Conservation (phyloP, 139 green algal species). For the Chlorella vulgaris region DNA sequence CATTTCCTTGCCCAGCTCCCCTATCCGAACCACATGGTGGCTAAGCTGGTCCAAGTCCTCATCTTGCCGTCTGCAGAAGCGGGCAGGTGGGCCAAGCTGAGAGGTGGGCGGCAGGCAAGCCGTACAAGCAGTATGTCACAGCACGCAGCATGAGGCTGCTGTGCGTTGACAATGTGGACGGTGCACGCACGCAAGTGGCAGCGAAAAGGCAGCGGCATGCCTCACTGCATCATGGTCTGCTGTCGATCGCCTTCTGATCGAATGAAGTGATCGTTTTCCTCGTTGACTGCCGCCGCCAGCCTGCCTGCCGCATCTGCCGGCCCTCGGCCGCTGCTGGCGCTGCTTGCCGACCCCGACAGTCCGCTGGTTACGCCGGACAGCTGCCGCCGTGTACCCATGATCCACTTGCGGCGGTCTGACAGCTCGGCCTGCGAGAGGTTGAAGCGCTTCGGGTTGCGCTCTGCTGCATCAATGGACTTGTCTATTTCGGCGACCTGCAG, state of each 20-base stretch:
- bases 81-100: background rate
- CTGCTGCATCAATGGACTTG: conserved; percentile 73
- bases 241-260: conserved; percentile 62
- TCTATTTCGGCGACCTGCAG: conserved; percentile 78
- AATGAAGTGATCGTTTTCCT: conserved; percentile 77
- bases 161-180: no score
- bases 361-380: background rate
- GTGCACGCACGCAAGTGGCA: no score
- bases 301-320: conserved; percentile 20
- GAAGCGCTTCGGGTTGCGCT: conserved; percentile 78
- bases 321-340: conserved; percentile 1
- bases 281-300: conserved; percentile 42
- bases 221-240: conserved; percentile 72
- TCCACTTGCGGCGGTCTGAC: conserved; percentile 68
- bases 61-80: conserved; percentile 74
- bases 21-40: conserved; percentile 73
- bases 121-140: no score
- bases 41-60: conserved; percentile 78
- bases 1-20: conserved; percentile 78
- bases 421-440: conserved; percentile 76
- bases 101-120: background rate
- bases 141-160: no score
- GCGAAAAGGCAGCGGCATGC: background rate
- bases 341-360: conserved; percentile 53
- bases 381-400: conserved; percentile 52